A percentile compares a stretch with the other conserved stretches of the same genome.
phyloP scores from a whole-genome alignment of 371 early-diverging fungal species.

The Saksenaea oblongispora region DNA sequence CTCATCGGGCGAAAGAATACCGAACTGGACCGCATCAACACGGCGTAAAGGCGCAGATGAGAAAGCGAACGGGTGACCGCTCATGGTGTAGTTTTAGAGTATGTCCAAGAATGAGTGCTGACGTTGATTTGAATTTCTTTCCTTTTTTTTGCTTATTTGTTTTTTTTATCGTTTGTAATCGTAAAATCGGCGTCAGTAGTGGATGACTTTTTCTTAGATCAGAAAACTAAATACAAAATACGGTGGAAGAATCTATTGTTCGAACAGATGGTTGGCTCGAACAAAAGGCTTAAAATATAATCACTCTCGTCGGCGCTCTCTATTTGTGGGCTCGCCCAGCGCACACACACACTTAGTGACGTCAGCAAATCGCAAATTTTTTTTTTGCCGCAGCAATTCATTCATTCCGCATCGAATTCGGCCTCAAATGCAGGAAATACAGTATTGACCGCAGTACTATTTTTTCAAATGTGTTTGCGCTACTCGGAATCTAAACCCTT shows the following conservation, averaged over 20 bases:
- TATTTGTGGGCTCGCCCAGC: no score
- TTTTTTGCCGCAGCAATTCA: no score
- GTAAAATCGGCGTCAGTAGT: constrained; percentile 3
- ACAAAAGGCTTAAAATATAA: constrained; percentile 9
- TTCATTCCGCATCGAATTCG: no score
- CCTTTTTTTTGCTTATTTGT: constrained; percentile 6
- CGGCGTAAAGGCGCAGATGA: constrained; percentile 92
- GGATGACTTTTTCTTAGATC: constrained; percentile 1
- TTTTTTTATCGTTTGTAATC: constrained; percentile 3
- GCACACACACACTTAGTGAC: no score
- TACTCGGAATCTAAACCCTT: constrained; percentile 13
- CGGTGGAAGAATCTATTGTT: constrained; percentile 8
- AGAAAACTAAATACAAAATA: constrained; percentile 3
- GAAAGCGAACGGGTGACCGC: constrained; percentile 65
- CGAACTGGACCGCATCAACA: constrained; percentile 94
- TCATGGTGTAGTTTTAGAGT: constrained; percentile 33
- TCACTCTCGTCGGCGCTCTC: no score
- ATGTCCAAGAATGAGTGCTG: constrained; percentile 2
- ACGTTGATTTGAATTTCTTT: not conserved
- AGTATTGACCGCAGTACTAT: no score
- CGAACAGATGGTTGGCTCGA: constrained; percentile 14
- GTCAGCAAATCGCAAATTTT: no score
- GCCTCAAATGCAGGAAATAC: no score
- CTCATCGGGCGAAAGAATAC: constrained; percentile 94
- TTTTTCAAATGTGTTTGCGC: no score